These are phyloP conservation scores for Hortiboletus flavorubellus DNA, from an alignment of 768 basidiomycete species.

Conservation along the genomic window DNA sequence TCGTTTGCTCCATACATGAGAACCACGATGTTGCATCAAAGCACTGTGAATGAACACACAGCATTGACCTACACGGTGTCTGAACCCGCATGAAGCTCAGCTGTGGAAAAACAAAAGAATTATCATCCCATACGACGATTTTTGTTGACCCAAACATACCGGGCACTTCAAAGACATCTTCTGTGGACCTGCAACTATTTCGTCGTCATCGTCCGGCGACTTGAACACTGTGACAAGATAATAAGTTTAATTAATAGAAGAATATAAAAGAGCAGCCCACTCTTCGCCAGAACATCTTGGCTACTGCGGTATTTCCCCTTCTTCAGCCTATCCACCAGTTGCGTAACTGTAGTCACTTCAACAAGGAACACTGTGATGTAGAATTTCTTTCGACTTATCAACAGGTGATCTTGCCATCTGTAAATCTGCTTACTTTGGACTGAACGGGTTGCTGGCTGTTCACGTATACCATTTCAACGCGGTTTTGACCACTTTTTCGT, in stretches of 20 bases:
- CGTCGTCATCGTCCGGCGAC: slow-evolving; percentile 70
- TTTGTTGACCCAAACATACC: slow-evolving; percentile 44
- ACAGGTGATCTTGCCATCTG: background rate
- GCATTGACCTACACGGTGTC: slow-evolving; percentile 81
- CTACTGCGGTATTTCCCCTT: slow-evolving; percentile 62
- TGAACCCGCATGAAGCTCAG: slow-evolving; percentile 83
- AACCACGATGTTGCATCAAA: slow-evolving; percentile 96
- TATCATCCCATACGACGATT: background rate
- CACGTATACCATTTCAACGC: slow-evolving; percentile 85
- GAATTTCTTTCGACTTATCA: slow-evolving; percentile 76
- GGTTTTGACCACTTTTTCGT: slow-evolving; percentile 48
- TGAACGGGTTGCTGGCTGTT: slow-evolving; percentile 79
- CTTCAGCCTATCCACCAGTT: slow-evolving; percentile 67
- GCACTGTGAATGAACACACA: slow-evolving; percentile 89
- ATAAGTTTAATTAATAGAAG: background rate
- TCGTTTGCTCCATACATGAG: slow-evolving; percentile 93
- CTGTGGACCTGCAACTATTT: slow-evolving; percentile 86
- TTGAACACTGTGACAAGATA: slow-evolving; percentile 48
- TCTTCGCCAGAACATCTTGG: slow-evolving; percentile 61
- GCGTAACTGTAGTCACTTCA: slow-evolving; percentile 66
- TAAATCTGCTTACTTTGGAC: slow-evolving; percentile 53
- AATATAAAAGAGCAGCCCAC: slow-evolving; percentile 42
- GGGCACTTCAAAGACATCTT: slow-evolving; percentile 94
- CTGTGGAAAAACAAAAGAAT: slow-evolving; percentile 33
- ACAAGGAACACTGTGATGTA: slow-evolving; percentile 84